phyloP scores from a whole-genome alignment of 805 yeast genomes.

The Metschnikowia continentalis region DNA sequence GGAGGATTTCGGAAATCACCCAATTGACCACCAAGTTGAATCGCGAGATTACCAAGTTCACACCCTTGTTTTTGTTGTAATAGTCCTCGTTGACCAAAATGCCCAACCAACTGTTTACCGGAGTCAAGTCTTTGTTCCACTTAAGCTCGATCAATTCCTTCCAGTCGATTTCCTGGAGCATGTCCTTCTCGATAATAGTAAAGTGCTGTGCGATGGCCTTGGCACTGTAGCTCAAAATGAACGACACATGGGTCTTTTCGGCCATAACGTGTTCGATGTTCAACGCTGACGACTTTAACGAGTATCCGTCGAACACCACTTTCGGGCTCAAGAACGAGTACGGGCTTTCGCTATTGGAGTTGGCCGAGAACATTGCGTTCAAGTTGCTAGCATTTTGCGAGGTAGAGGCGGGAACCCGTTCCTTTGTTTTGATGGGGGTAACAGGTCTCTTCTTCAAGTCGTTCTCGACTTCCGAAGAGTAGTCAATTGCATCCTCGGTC shows the following conservation, averaged over 20 bases:
- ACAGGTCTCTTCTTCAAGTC: conserved; percentile 26
- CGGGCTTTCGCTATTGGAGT: conserved; percentile 12
- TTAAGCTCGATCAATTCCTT: conserved; percentile 73
- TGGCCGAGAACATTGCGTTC: conserved; percentile 8
- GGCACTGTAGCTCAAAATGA: conserved; percentile 70
- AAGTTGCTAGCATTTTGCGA: conserved; percentile 15
- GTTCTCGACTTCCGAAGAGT: conserved; percentile 19
- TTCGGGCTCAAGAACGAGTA: conserved; percentile 22
- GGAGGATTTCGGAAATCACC: conserved; percentile 81
- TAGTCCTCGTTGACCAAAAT: conserved; percentile 54
- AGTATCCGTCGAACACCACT: conserved; percentile 34
- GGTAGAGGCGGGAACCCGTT: conserved; percentile 5
- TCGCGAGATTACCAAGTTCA: conserved; percentile 75
- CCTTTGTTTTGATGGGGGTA: conserved; percentile 25
- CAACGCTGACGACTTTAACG: conserved; percentile 25
- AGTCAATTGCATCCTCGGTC: conserved; percentile 33
- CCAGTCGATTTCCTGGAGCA: conserved; percentile 86
- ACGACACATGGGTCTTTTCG: conserved; percentile 67
- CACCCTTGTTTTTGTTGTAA: conserved; percentile 55
- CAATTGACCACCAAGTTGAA: conserved; percentile 88
- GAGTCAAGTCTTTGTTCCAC: conserved; percentile 64
- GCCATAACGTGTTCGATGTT: conserved; percentile 41
- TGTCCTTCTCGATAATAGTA: conserved; percentile 82
- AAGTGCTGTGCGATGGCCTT: conserved; percentile 69
- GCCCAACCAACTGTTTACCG: conserved; percentile 81